Conservation (phyloP, 2,329 filamentous ascomycete species). For the Falciphora oryzae region DNA sequence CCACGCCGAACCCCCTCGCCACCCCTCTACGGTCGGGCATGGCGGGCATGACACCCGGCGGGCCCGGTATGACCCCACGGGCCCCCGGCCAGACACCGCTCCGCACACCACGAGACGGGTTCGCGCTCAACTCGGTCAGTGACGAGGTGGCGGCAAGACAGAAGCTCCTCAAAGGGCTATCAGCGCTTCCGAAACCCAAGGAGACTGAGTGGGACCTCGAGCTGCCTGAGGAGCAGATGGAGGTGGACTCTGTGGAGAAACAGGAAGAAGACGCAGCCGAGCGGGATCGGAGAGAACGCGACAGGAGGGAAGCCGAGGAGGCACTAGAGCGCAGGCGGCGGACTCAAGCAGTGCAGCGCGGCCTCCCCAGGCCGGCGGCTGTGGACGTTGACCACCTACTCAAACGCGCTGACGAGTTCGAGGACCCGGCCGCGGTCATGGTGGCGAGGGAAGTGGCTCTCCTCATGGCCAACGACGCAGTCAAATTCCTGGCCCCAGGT, state of each 20-base stretch:
- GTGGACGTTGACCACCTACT: slow-evolving; percentile 68
- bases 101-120: slow-evolving; percentile 81
- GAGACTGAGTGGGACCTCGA: slow-evolving; percentile 93
- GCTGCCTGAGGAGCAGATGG: slow-evolving; percentile 73
- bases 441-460: slow-evolving; percentile 73
- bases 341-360: slow-evolving; percentile 85
- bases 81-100: slow-evolving; percentile 67
- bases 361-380: slow-evolving; percentile 68
- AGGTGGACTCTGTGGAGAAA: slow-evolving; percentile 44
- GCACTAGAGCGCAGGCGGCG: slow-evolving; percentile 72
- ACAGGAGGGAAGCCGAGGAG: slow-evolving; percentile 62
- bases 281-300: slow-evolving; percentile 71
- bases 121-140: slow-evolving; percentile 72
- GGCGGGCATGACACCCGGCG: slow-evolving; percentile 61
- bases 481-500: slow-evolving; percentile 65
- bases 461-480: slow-evolving; percentile 77
- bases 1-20: slow-evolving; percentile 94
- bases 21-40: slow-evolving; percentile 69
- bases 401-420: slow-evolving; percentile 52
- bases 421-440: slow-evolving; percentile 59
- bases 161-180: slow-evolving; percentile 66
- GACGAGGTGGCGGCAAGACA: slow-evolving; percentile 59
- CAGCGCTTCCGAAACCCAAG: slow-evolving; percentile 84
- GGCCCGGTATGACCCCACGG: slow-evolving; percentile 72
- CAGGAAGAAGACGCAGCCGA: slow-evolving; percentile 61